Conservation (phyloP, 2,329 filamentous ascomycete genomes). For the Sporothrix brasiliensis region DNA sequence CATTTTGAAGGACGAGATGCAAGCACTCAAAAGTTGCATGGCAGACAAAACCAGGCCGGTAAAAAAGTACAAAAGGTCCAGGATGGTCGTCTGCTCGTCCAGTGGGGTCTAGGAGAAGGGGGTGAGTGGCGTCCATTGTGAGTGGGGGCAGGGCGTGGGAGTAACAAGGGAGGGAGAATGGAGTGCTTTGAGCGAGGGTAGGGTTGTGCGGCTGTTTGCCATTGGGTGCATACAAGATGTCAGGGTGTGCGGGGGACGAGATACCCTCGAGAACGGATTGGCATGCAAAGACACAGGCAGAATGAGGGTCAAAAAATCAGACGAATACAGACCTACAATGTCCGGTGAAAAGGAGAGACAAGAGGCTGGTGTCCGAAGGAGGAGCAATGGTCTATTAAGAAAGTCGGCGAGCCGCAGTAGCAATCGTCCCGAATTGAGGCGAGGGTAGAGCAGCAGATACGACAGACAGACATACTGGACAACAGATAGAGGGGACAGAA, state of each 20-base stretch:
- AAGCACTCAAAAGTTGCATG: background rate
- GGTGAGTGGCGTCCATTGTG: background rate
- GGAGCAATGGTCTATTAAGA: background rate
- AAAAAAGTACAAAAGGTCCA: background rate
- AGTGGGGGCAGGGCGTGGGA: background rate
- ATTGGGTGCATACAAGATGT: constrained; percentile 3
- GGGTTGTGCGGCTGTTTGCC: constrained; percentile 23
- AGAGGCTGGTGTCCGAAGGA: background rate
- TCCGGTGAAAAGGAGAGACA: background rate
- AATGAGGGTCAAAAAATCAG: background rate
- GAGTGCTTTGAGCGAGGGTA: background rate
- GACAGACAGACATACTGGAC: background rate
- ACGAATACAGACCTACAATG: background rate
- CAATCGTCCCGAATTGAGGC: too few relatives aligned
- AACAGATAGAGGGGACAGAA: background rate
- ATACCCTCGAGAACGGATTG: background rate
- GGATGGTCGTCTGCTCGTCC: background rate
- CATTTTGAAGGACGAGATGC: too few relatives aligned
- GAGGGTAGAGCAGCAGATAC: background rate
- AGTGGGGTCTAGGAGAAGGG: background rate
- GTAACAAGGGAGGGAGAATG: background rate
- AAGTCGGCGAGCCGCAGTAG: background rate
- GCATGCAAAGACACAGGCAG: background rate
- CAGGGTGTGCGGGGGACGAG: background rate
- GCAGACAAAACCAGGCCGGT: background rate